Conservation (phyloP, 495 filamentous ascomycete genomes). For the Daldinia bambusicola region DNA sequence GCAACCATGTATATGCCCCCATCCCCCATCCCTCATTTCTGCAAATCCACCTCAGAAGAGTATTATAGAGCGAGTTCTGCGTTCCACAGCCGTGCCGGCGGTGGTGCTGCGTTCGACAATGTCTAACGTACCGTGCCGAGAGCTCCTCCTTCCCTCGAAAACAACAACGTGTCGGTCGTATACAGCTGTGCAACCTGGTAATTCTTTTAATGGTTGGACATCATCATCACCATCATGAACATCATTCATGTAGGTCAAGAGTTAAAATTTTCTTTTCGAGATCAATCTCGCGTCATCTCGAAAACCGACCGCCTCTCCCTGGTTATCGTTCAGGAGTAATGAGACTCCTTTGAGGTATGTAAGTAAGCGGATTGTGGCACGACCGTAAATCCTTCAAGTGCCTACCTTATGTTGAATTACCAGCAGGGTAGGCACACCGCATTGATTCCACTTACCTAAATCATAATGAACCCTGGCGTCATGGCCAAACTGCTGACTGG, state of each 20-base stretch:
- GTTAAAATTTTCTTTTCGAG: no score
- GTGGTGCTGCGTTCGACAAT: neutral
- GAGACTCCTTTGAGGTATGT: neutral
- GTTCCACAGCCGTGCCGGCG: neutral
- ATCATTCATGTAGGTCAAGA: no score
- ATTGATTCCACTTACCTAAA: neutral
- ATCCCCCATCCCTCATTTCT: neutral
- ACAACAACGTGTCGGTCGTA: no score
- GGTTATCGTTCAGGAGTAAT: neutral
- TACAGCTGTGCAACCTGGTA: neutral
- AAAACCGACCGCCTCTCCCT: neutral
- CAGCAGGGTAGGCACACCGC: neutral
- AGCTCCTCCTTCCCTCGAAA: no score
- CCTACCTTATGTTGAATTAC: neutral
- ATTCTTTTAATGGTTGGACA: neutral
- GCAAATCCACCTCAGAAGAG: neutral
- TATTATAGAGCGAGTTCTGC: neutral
- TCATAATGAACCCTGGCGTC: neutral
- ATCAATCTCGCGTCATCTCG: neutral
- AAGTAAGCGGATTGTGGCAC: neutral
- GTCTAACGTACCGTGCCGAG: no score
- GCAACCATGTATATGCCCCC: conserved; percentile 1
- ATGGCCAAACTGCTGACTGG: neutral
- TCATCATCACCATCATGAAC: neutral
- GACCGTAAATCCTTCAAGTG: neutral